phyloP scores from a whole-genome alignment of 2,329 filamentous ascomycete species.

The Aspergillus fijiensis region DNA sequence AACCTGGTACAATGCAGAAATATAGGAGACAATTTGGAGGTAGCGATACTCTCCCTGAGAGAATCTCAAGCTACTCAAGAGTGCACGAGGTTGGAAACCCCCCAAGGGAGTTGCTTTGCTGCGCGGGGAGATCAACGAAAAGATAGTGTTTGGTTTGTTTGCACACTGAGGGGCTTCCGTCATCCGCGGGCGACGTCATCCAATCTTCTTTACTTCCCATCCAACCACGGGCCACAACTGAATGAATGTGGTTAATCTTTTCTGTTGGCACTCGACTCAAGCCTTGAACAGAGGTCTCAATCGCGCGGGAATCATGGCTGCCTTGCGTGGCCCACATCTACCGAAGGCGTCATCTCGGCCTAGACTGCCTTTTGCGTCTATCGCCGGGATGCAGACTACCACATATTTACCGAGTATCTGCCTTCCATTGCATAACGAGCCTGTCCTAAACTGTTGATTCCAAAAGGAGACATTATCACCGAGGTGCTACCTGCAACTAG shows the following conservation, averaged over 20 bases:
- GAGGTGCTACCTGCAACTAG: neutral
- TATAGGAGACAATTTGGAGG: neutral
- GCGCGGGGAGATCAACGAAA: slow-evolving; percentile 8
- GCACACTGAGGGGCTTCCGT: slow-evolving; percentile 7
- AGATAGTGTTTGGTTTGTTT: slow-evolving; percentile 17
- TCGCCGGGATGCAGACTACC: neutral
- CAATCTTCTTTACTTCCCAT: neutral
- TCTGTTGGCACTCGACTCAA: neutral
- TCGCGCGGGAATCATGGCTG: neutral
- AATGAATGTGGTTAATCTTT: no score
- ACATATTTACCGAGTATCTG: neutral
- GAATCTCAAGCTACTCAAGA: slow-evolving; percentile 2
- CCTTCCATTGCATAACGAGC: no score
- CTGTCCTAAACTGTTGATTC: neutral
- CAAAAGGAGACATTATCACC: neutral
- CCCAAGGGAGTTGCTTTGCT: slow-evolving; percentile 9
- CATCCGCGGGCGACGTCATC: slow-evolving; percentile 1
- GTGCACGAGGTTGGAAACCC: slow-evolving; percentile 2
- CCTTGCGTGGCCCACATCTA: neutral
- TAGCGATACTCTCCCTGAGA: neutral
- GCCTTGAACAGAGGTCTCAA: neutral
- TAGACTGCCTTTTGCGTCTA: neutral
- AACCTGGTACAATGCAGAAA: neutral
- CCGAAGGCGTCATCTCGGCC: neutral
- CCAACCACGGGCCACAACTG: no score